Evolutionary conservation across 2,329 filamentous ascomycete species (phyloP), one percentile per base, ranked within the genome.

Genomic region (Aspergillus pseudonomiae): DNA sequence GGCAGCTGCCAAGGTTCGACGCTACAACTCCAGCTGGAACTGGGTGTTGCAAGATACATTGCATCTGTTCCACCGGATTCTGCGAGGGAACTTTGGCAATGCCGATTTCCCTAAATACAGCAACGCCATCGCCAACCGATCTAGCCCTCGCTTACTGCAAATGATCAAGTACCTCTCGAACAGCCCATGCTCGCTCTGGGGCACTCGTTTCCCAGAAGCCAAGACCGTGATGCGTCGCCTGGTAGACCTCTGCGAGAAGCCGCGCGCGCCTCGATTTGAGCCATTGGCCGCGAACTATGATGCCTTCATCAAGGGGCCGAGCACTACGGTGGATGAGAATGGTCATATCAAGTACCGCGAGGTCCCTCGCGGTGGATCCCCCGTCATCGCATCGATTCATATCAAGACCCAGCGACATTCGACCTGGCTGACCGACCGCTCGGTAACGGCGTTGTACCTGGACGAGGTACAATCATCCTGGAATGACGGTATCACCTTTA

Each of bases 371-470:
- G 85, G 46, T 9, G 46, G 46, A 11, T 30, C 46, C 9, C 46
- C 46, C 14, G 46, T 50, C 14, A 50, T 50, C 26, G 46, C 46
- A 32, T 26, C 46, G 14, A 50, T 50, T 10, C 12, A 50, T 30
- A 50, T 50, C 26, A 50, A 50, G 16, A 30, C 24, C 91, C 39
- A 96, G 93, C 77, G 95, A 94, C 77, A 94, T 66, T 91, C 96
- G 74, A 94, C 94, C 66, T 99, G 95, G 95, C 94, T 98, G 75
- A 99, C 98, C 84, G 98, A 93, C 88, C 98, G 98, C 86, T 97
- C 96, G 83, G 87, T 99, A 62, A 98, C 95, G 30, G 91, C 92
- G 63, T 81, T 94, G 71, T 99, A 99, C 78, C 88, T 99, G 39
- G 93, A 97, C 76, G 93, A 93, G 66, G 82, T 99, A 34, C 93